Conservation (phyloP, 352 stramenopile species). For the Elongisporangium anandrum region DNA sequence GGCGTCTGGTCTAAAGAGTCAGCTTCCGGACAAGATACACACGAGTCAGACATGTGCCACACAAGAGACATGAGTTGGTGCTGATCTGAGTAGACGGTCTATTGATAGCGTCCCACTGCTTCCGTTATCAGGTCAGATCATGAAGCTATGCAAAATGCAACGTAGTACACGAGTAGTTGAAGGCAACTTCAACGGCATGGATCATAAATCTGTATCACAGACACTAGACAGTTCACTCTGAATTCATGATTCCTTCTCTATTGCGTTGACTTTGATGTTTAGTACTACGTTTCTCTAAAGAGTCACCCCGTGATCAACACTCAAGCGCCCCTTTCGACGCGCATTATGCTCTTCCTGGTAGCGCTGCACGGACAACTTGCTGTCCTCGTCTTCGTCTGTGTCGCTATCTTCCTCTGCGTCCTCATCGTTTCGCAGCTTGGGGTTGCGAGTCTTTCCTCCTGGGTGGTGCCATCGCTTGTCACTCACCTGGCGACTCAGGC, state of each 20-base stretch:
- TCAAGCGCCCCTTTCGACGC: constrained; percentile 44
- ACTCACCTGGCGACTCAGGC: constrained; percentile 55
- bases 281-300: neutral
- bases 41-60: neutral
- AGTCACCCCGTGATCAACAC: neutral
- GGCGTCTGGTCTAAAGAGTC: neutral
- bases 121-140: neutral
- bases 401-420: constrained; percentile 17
- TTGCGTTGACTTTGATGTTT: neutral
- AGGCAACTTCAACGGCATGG: too few species aligned
- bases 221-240: too few species aligned
- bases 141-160: neutral
- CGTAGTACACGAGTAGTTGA: too few species aligned
- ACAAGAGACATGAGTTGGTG: neutral
- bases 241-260: neutral
- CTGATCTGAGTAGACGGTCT: neutral
- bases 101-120: neutral
- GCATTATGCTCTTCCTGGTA: constrained; percentile 56
- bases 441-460: constrained; percentile 27
- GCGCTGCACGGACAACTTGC: constrained; percentile 30
- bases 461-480: constrained; percentile 46
- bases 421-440: constrained; percentile 20
- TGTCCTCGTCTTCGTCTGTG: constrained; percentile 8
- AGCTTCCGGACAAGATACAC: neutral
- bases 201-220: too few species aligned